A percentile compares a stretch with the other conserved stretches of the same genome.
Conservation (phyloP, 768 basidiomycete genomes). For the Mycena chlorophos region DNA sequence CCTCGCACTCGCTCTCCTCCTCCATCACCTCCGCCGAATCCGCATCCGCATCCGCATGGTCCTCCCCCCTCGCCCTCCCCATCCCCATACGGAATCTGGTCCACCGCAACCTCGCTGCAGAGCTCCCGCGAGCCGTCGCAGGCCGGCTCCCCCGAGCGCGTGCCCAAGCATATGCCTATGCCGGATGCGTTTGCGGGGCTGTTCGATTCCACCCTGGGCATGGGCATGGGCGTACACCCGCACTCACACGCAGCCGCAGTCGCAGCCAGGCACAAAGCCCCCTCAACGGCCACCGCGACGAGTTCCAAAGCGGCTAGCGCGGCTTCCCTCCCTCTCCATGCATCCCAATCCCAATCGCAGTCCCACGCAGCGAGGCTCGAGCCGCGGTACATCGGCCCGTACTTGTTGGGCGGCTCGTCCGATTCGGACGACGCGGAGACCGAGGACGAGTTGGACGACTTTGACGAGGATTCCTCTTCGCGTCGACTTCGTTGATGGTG, state of each 20-base stretch:
- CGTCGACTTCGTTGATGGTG: too few relatives aligned
- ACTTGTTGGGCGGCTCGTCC: constrained; percentile 19
- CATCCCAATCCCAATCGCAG: too few relatives aligned
- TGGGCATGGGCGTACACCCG: too few relatives aligned
- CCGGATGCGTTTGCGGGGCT: constrained; percentile 32
- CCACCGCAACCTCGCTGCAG: constrained; percentile 21
- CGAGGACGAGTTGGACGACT: constrained; percentile 35
- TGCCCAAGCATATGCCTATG: constrained; percentile 17
- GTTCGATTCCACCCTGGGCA: too few relatives aligned
- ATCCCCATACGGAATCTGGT: constrained; percentile 20
- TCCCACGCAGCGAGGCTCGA: constrained; percentile 8
- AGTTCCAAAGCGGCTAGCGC: neutral
- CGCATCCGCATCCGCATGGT: neutral
- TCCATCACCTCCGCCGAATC: neutral
- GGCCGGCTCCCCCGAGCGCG: constrained; percentile 26
- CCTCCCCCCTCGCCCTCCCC: neutral
- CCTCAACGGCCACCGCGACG: neutral
- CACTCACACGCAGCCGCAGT: too few relatives aligned
- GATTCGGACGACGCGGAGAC: constrained; percentile 12
- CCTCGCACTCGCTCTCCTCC: neutral
- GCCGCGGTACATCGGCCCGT: constrained; percentile 28
- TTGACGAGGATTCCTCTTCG: too few relatives aligned
- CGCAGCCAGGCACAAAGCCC: neutral
- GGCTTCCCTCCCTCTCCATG: too few relatives aligned
- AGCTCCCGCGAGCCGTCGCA: constrained; percentile 30